These are phyloP conservation scores for Candida xyloterini DNA, from an alignment of 805 yeast genomes.

Conservation along the genomic window DNA sequence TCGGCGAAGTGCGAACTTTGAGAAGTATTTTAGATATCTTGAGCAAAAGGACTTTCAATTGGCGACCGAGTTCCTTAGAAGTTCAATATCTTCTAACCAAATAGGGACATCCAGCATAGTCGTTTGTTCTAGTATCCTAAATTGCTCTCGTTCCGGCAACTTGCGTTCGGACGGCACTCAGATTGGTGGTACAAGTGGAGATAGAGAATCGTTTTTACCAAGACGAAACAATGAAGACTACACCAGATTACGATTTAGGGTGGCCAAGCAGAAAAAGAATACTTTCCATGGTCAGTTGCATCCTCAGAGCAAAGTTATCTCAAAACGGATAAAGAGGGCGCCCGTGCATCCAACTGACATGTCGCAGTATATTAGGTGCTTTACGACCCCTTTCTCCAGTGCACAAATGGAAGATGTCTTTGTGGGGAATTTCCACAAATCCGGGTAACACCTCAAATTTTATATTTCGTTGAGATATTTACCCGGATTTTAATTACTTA, in stretches of 20 bases:
- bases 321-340: not conserved
- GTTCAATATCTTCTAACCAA: not conserved
- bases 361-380: slow-evolving; percentile 5
- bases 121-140: not conserved
- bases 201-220: not conserved
- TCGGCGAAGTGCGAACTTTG: slow-evolving; percentile 1
- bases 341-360: not conserved
- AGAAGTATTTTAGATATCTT: slow-evolving; percentile 11
- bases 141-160: too few relatives aligned
- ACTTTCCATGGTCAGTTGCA: too few relatives aligned
- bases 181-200: too few relatives aligned
- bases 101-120: not conserved
- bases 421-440: not conserved
- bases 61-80: not conserved
- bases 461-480: not conserved
- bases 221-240: not conserved
- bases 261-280: not conserved
- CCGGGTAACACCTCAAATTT: slow-evolving; percentile 1
- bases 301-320: too few relatives aligned
- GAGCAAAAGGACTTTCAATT: slow-evolving; percentile 7
- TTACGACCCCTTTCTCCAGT: slow-evolving; percentile 14
- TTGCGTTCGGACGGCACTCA: too few relatives aligned
- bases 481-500: not conserved
- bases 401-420: slow-evolving; percentile 17
- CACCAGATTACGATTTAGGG: not conserved